phyloP scores from a whole-genome alignment of 768 basidiomycete genomes.

The Hydnomerulius pinastri region DNA sequence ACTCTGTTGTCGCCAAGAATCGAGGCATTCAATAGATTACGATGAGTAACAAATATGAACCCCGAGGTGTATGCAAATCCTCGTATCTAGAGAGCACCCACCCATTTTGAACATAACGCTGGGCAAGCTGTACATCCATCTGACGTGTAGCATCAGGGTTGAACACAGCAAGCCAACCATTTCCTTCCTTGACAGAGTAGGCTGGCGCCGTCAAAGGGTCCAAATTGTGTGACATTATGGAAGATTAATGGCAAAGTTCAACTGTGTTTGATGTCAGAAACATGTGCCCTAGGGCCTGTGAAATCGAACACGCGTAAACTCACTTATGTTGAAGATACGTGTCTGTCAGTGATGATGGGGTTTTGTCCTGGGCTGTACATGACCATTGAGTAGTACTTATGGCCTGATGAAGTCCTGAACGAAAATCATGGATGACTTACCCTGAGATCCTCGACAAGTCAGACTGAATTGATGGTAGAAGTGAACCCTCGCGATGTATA shows the following conservation, averaged over 20 bases:
- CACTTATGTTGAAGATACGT: neutral
- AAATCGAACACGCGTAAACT: neutral
- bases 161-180: conserved; percentile 56
- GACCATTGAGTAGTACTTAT: no score
- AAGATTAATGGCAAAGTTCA: neutral
- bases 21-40: neutral
- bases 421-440: neutral
- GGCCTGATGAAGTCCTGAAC: neutral
- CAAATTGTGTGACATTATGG: conserved; percentile 26
- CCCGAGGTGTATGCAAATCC: conserved; percentile 6
- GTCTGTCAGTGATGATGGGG: neutral
- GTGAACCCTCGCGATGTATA: no score
- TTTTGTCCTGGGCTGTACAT: neutral
- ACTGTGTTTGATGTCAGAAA: conserved; percentile 10
- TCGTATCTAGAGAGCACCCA: conserved; percentile 37
- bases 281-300: neutral
- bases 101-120: conserved; percentile 84
- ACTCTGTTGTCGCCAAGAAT: conserved; percentile 19
- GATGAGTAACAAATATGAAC: conserved; percentile 8
- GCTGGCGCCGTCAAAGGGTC: conserved; percentile 31
- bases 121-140: conserved; percentile 58
- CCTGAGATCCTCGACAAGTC: no score
- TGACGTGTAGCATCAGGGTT: conserved; percentile 48
- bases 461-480: no score
- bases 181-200: conserved; percentile 45